These are phyloP conservation scores for Pyricularia sp. DNA, from an alignment of 2,329 filamentous ascomycete species.

Conservation along the genomic window DNA sequence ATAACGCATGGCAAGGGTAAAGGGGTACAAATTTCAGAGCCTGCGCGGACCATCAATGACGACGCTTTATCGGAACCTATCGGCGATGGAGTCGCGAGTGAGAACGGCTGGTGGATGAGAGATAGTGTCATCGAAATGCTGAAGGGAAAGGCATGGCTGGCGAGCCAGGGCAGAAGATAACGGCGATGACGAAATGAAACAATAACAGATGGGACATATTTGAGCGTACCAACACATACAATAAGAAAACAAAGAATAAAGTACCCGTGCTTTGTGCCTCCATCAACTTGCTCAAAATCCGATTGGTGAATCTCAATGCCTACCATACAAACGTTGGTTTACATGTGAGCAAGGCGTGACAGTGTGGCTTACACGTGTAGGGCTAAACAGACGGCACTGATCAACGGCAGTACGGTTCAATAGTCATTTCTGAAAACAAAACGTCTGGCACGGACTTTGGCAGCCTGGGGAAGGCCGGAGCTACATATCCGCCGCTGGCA, in stretches of 20 bases:
- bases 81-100: slow-evolving; percentile 14
- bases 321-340: neutral
- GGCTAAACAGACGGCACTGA: neutral
- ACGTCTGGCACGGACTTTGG: neutral
- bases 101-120: slow-evolving; percentile 42
- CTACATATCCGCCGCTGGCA: neutral
- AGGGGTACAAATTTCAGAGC: slow-evolving; percentile 1
- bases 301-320: neutral
- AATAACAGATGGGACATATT: neutral
- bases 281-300: neutral
- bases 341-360: neutral
- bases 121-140: slow-evolving; percentile 45
- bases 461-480: neutral
- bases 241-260: neutral
- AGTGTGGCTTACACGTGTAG: neutral
- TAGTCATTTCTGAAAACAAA: neutral
- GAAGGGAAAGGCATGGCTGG: slow-evolving; percentile 46
- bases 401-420: neutral
- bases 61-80: neutral
- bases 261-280: neutral
- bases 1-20: slow-evolving; percentile 12
- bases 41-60: neutral
- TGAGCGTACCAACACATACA: neutral
- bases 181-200: neutral
- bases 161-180: slow-evolving; percentile 23